Evolutionary conservation across 768 basidiomycete genomes (phyloP), one percentile per base, ranked within the genome.

Genomic region (Strobilomyces dryophilus): DNA sequence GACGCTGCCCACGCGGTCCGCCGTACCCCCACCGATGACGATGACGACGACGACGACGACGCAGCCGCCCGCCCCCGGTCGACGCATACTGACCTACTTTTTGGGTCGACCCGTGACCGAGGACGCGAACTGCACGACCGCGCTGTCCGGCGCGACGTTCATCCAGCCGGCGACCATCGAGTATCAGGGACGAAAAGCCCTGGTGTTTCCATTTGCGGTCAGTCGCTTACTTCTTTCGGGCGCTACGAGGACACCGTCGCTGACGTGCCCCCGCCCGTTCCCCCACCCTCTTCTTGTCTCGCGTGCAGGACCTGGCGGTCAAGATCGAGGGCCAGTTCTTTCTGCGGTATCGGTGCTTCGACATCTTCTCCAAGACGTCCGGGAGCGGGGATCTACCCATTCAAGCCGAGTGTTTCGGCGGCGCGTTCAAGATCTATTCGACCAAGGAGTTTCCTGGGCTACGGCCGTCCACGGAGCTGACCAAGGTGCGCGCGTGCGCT

Each of bases 361-460:
- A 87, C 65, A 71, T 89, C 66, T 77, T 67, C 73, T 79, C 61
- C 46, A 61, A 52, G 56, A 61, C 54, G 45, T 62, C 54, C 71
- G 51, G 65, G 47, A 43, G 61, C 53, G 42, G 61, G 11, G 68
- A 69, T 37, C 58, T 69, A 2, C 76, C 77, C 14, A 70, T 85
- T 20, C 76, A 83, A 58, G 79, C 84, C n/a, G 84, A 88, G 57
- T 75, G 79, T 44, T 84, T 78, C 54, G 85, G 87, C 5, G 84
- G 83, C 0, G 64, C 78, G 9, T 89, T 89, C 73, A 77, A 75
- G 60, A 79, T 89, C 17, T 87, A 84, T 61, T 84, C 84, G 18
- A 87, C 87, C 1, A 82, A 86, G 56, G 83, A 85, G 67, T 89
- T 88, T 65, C 87, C 87, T 1, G 86, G 87, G 2, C 63, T 89